Base-by-base conservation (phyloP, 306 rosid genomes). In the Prinsepia uniflora region DNA sequence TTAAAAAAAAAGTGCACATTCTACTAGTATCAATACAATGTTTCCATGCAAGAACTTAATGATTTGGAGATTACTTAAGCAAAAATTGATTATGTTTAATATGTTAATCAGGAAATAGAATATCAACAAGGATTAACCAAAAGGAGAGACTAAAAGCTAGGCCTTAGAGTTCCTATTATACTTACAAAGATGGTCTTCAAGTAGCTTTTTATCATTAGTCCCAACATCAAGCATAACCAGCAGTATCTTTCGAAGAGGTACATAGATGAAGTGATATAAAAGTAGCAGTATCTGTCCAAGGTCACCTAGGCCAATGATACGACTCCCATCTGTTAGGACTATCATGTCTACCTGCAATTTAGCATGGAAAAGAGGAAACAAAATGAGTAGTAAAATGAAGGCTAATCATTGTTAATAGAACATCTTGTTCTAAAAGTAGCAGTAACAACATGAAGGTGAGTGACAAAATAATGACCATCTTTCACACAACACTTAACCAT, bases 171-270 rank as follows among this genome's bases (percentile, higher is more conserved):
- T 70, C 17, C 17, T n/a, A 43, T 78, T 80, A 68, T 75, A 84
- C 97, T 91, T 73, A 95, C 99, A 95, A 71, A 94, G 97, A 63
- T 81, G 89, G 43, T 94, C 96, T 60, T 89, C 86, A 74, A 94
- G 97, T 77, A 94, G 85, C 89, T 71, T 91, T 80, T 87, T 85
- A 72, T 95, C 91, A 84, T 91, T 95, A 58, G 99, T 95, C 65
- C 99, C 99, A 82, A 95, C 89, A 78, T 95, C 99, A 0, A 95
- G 86, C 99, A 95, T 95, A 57, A 95, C 90, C 5, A 97, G 99
- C 70, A 95, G 99, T 83, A 87, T 86, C 99, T 95, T 90, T 60
- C 56, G 62, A 13, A 82, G 66, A 77, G 48, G 24, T 62, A 67
- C 71, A 88, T 49, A 61, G 75, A 61, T 73, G 67, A 71, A 24